Base-by-base conservation (phyloP, 2,329 filamentous ascomycete species). In the Macrophomina phaseolina region DNA sequence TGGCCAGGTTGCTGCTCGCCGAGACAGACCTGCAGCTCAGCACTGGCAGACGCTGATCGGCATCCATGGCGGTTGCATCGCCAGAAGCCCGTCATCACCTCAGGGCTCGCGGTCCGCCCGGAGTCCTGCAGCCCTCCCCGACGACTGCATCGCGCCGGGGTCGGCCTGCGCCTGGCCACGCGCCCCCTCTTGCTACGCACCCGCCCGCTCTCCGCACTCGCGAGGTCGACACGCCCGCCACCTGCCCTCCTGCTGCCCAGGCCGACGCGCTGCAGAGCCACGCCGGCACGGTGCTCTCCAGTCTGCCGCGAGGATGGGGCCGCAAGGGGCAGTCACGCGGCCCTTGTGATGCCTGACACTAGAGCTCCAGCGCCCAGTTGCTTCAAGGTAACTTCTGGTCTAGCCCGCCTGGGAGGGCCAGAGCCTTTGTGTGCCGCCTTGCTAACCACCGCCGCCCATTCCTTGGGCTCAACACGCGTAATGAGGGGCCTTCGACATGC, bases 291-390 rank as follows among this genome's bases (percentile, higher is more conserved):
- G 56, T 42, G 56, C 56, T 61, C 56, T 48, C 56, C 56, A 61
- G 55, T 28, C 62, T 30, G 62, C 62, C 52, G 62, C 63, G 53
- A 49, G 40, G 63, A 58, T 65, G 63, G 63, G 51, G 63, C 63
- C 63, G 63, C 53, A 48, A 65, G 63, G 63, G 53, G 51, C 63
- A 65, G 51, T 56, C 52, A 56, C 51, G 52, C 52, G 52, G 52
- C 52, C 52, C 30, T 61, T 62, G 58, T 30, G 40, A 49, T 62
- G 46, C 58, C 58, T 62, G 58, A 49, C 58, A 62, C 58, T 46
- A 46, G 42, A 48, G 42, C 45, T 61, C 58, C 58, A 62, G 48
- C 46, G 32, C 32, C 60, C 45, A 51, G 32, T 52, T 64, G 49
- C 62, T 55, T 46, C 40, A n/a, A 60, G 55, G 30, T 49, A 38